Percentiles rank a stretch among this genome's conserved stretches.
Conservation (phyloP, 2,329 filamentous ascomycete genomes). For the Fusarium sp. region DNA sequence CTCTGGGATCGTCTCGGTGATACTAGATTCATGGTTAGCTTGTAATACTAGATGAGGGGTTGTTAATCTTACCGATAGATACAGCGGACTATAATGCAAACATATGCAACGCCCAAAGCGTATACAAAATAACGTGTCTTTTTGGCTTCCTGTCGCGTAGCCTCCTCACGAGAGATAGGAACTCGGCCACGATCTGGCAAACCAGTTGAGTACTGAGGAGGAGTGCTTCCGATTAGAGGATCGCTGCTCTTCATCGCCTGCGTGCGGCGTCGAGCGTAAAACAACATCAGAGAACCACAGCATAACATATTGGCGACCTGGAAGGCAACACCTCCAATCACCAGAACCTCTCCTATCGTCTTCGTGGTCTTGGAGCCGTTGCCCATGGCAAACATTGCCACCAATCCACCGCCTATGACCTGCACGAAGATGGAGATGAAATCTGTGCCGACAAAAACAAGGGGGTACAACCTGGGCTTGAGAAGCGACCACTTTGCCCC, state of each 20-base stretch:
- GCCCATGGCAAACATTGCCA: constrained; percentile 19
- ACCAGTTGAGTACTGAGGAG: constrained; percentile 6
- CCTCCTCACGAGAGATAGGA: constrained; percentile 28
- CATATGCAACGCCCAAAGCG: constrained; percentile 29
- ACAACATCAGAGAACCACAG: constrained; percentile 38
- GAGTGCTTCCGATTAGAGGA: not conserved
- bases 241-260: constrained; percentile 11
- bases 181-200: not conserved
- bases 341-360: constrained; percentile 33
- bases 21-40: constrained; percentile 9
- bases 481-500: constrained; percentile 57
- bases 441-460: constrained; percentile 65
- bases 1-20: constrained; percentile 32
- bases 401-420: constrained; percentile 36
- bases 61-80: constrained; percentile 24
- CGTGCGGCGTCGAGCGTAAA: constrained; percentile 28
- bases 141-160: constrained; percentile 24
- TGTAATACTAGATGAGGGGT: rapidly evolving
- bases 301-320: constrained; percentile 48
- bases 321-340: constrained; percentile 46
- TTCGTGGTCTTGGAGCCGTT: constrained; percentile 22
- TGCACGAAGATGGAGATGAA: constrained; percentile 55
- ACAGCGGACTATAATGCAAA: constrained; percentile 37
- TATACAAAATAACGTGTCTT: constrained; percentile 28
- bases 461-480: constrained; percentile 60